phyloP scores from a whole-genome alignment of 2,329 filamentous ascomycete genomes.

The Zasmidium angulare region DNA sequence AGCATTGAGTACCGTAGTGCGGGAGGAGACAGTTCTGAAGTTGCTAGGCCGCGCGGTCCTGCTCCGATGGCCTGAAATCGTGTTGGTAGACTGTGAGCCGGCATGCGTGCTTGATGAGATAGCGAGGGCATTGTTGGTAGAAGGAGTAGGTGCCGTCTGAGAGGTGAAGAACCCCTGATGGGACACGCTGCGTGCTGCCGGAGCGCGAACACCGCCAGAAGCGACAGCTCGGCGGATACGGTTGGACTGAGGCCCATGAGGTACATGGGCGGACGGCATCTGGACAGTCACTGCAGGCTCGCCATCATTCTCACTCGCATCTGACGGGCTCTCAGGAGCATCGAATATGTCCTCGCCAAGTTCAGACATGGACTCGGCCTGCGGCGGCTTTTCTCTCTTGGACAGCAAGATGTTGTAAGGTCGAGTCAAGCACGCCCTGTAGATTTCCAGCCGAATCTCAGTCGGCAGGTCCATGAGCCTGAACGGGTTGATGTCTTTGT shows the following conservation, averaged over 20 bases:
- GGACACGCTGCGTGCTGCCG: too few species aligned
- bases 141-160: too few species aligned
- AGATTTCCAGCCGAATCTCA: constrained; percentile 49
- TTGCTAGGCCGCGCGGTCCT: constrained; percentile 1
- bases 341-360: not conserved
- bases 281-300: not conserved
- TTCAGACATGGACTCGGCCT: constrained; percentile 3
- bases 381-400: constrained; percentile 21
- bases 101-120: too few species aligned
- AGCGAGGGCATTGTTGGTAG: not conserved
- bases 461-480: constrained; percentile 45
- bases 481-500: constrained; percentile 30
- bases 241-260: too few species aligned
- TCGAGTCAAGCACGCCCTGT: constrained; percentile 38
- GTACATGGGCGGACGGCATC: too few species aligned
- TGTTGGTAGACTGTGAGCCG: not conserved
- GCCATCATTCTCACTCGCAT: not conserved
- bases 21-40: not conserved
- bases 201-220: too few species aligned
- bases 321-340: not conserved
- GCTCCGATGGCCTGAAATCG: not conserved
- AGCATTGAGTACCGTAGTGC: not conserved
- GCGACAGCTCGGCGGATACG: too few species aligned
- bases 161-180: too few species aligned
- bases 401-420: constrained; percentile 35